Evolutionary conservation across 176 grass and related monocot genomes (phyloP), one percentile per base, ranked within the genome.

Genomic region (Carex parvula): DNA sequence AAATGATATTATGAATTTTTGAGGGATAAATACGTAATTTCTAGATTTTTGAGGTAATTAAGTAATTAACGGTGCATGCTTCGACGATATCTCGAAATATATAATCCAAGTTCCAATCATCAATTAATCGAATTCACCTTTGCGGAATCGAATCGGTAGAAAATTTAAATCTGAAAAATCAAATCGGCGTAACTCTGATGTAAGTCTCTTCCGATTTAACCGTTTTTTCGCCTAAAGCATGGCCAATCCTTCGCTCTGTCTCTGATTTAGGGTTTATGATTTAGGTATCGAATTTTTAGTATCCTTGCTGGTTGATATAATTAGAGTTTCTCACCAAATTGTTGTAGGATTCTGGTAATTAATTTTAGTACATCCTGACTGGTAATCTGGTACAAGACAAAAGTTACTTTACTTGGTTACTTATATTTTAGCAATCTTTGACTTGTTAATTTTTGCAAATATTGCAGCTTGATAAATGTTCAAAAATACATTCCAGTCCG

Each of bases 401-500:
- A 53, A 3, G 8, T 29, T 44, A 15, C 8, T 6, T 6, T 76
- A 54, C 72, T 32, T 76, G 21, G 22, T 29, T 53, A 16, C 11
- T 66, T 67, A 3, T 22, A 32, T 48, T 67, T 64, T 50, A 22
- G 10, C 11, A 65, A 13, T 83, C 1, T 24, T 48, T 83, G 5
- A 53, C 21, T 32, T 50, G 21, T 16, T 21, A 22, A 63, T 7
- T 56, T 58, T 70, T 16, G 41, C 79, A 61, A 15, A 20, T 74
- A 64, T 29, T 84, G 24, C 37, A 73, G 80, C 70, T 8, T 15
- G 52, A 84, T 50, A 74, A 42, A 95, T 98, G 95, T 98, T 98
- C 80, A 98, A 93, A 76, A 98, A 98, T 33, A 98, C 95, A 13
- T 98, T 98, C 85, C 95, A 98, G 59, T 98, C 95, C 1, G 92